Conservation (phyloP, 2,329 filamentous ascomycete species). For the Penicillium corylophilum region DNA sequence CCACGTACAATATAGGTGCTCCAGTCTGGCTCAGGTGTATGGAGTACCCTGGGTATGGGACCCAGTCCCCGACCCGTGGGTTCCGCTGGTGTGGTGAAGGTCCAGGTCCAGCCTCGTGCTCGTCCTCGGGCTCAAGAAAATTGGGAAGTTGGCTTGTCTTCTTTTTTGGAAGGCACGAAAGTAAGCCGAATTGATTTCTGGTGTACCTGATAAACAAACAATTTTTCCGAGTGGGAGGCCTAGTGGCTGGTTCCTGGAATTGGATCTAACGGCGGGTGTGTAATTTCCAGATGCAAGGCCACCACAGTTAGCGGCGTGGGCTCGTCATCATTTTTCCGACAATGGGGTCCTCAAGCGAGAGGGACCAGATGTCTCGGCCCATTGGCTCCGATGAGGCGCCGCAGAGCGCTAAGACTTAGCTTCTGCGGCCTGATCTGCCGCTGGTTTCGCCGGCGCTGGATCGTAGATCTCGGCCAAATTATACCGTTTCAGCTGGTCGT, state of each 20-base stretch:
- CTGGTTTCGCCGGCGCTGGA: constrained; percentile 43
- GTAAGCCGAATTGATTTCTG: neutral
- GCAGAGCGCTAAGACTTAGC: constrained; percentile 1
- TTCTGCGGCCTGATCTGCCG: neutral
- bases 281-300: constrained; percentile 2
- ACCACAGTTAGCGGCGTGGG: neutral
- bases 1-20: neutral
- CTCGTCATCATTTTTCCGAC: neutral
- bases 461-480: constrained; percentile 63
- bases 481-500: constrained; percentile 61
- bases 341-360: neutral
- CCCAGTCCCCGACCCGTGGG: neutral
- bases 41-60: neutral
- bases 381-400: neutral
- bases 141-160: neutral
- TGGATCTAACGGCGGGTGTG: neutral
- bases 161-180: neutral
- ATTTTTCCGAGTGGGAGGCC: neutral
- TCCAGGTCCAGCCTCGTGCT: neutral
- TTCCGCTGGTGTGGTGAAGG: neutral
- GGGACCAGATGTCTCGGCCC: neutral
- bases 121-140: neutral
- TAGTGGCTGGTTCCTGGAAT: constrained; percentile 3
- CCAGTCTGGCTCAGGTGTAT: neutral
- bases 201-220: constrained; percentile 5